phyloP scores from a whole-genome alignment of 805 yeast species.

The Kodamaea neixiangensis region DNA sequence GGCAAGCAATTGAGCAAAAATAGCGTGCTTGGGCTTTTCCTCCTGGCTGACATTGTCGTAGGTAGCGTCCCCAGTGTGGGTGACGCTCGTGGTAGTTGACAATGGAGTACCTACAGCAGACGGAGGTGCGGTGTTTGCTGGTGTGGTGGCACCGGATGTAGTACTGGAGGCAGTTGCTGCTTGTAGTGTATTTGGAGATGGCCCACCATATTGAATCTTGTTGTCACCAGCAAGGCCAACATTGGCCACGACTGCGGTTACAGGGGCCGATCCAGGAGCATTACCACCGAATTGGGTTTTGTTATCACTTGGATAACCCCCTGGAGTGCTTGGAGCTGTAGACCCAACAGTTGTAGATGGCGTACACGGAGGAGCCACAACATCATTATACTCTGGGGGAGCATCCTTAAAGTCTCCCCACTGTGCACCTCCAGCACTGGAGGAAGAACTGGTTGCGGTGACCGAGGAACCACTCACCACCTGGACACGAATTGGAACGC shows the following conservation, averaged over 20 bases:
- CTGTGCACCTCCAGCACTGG: slow-evolving; percentile 2
- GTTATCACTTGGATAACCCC: slow-evolving; percentile 7
- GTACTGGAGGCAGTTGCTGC: slow-evolving; percentile 4
- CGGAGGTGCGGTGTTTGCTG: slow-evolving; percentile 7
- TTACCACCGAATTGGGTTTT: slow-evolving; percentile 11
- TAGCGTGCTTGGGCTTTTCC: slow-evolving; percentile 72
- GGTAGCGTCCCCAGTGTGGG: slow-evolving; percentile 29
- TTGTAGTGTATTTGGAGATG: neutral
- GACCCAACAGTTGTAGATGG: slow-evolving; percentile 12
- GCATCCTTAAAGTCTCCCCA: slow-evolving; percentile 15
- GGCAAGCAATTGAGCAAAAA: slow-evolving; percentile 73
- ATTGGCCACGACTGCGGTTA: too few relatives aligned
- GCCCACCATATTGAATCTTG: neutral
- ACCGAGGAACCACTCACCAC: slow-evolving; percentile 19
- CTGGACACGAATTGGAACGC: slow-evolving; percentile 52
- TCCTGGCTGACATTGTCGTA: slow-evolving; percentile 67
- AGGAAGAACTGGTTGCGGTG: slow-evolving; percentile 2
- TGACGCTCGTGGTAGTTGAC: slow-evolving; percentile 11
- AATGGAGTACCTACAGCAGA: slow-evolving; percentile 22
- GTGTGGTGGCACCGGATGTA: slow-evolving; percentile 3
- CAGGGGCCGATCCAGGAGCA: neutral
- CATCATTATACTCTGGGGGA: slow-evolving; percentile 20
- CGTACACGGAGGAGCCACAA: slow-evolving; percentile 8
- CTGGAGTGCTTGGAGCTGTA: neutral
- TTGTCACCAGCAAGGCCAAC: neutral